A percentile compares a stretch with the other conserved stretches of the same genome.
Conservation (phyloP, 2,329 filamentous ascomycete genomes). For the Fusarium sp. region DNA sequence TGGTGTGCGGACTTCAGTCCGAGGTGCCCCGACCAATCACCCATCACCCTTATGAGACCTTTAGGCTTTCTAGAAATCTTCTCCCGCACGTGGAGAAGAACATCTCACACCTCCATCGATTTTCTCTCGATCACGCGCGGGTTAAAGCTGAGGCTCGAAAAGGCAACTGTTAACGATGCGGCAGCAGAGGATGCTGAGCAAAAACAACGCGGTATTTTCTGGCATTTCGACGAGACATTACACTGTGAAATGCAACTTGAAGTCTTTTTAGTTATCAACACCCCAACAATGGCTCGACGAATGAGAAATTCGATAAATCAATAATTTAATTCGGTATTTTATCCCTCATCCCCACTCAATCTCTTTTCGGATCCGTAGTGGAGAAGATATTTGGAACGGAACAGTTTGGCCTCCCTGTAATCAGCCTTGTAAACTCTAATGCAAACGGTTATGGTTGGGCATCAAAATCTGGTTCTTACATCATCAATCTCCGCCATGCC, state of each 20-base stretch:
- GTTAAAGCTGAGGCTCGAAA: constrained; percentile 14
- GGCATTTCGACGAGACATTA: not conserved
- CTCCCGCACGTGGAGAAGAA: constrained; percentile 37
- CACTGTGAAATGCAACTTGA: not conserved
- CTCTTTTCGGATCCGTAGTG: constrained; percentile 11
- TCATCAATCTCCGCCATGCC: constrained; percentile 27
- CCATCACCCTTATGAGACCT: constrained; percentile 4
- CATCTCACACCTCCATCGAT: constrained; percentile 12
- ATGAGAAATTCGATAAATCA: constrained; percentile 13
- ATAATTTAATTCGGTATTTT: constrained; percentile 13
- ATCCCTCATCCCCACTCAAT: constrained; percentile 24
- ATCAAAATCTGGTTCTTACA: constrained; percentile 27
- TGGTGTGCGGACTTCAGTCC: constrained; percentile 15
- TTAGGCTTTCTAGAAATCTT: constrained; percentile 44
- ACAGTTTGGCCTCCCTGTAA: constrained; percentile 11
- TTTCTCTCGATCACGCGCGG: constrained; percentile 30
- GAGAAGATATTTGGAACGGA: constrained; percentile 10
- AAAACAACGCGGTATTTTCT: constrained; percentile 14
- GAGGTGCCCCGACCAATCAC: constrained; percentile 24
- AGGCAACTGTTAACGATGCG: constrained; percentile 5
- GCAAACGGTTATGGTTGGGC: constrained; percentile 27
- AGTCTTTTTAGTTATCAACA: not conserved
- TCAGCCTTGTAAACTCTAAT: constrained; percentile 34
- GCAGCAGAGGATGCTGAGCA: not conserved
- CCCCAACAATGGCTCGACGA: not conserved